Conservation (phyloP, 305 asterid genomes). For the Coffea humblotiana region DNA sequence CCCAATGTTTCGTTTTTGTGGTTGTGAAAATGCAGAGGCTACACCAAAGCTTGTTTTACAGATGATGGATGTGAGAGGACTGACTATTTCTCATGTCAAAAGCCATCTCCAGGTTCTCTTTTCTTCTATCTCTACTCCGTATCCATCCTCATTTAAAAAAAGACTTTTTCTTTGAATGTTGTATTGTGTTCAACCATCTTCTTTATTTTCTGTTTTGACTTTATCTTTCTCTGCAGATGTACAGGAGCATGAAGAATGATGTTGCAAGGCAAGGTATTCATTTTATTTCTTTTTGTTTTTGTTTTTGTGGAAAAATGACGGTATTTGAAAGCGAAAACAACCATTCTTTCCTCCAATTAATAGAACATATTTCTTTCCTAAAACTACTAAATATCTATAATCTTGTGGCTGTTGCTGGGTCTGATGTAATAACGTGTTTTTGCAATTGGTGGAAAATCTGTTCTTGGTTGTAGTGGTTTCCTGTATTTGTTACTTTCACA, state of each 20-base stretch:
- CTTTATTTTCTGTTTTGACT: background rate
- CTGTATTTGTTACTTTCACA: background rate
- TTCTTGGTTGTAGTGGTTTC: slow-evolving; percentile 6
- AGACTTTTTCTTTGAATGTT: background rate
- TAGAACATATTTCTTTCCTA: slow-evolving; percentile 1
- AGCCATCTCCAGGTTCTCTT: slow-evolving; percentile 68
- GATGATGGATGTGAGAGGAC: slow-evolving; percentile 72
- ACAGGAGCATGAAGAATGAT: slow-evolving; percentile 32
- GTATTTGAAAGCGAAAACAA: background rate
- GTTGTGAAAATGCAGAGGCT: slow-evolving; percentile 42
- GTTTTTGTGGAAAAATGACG: too few species aligned
- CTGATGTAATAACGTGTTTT: background rate
- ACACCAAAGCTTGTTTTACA: slow-evolving; percentile 75
- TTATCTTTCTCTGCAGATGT: slow-evolving; percentile 21
- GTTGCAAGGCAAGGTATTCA: slow-evolving; percentile 15
- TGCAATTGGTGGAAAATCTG: background rate
- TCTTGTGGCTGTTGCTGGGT: background rate
- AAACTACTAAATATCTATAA: background rate
- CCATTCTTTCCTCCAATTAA: background rate
- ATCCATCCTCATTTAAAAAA: background rate
- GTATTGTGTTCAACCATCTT: background rate
- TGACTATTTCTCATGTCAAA: slow-evolving; percentile 81
- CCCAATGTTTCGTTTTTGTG: background rate
- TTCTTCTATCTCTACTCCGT: background rate
- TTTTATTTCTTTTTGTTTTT: background rate